phyloP scores from a whole-genome alignment of 1,139 yeast species.

The Saccharomyces hybrid region DNA sequence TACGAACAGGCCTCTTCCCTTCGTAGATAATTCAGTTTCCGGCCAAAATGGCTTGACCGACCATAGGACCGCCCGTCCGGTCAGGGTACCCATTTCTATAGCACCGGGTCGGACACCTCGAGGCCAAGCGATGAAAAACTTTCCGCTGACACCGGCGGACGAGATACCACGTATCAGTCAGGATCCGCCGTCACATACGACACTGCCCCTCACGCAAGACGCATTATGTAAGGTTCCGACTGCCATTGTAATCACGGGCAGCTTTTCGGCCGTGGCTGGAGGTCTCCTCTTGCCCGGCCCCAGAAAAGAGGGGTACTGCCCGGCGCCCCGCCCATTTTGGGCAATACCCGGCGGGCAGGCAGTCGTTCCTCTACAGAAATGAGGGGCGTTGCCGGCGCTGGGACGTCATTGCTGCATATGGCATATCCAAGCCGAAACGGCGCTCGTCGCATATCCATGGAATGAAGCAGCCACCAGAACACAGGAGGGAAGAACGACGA shows the following conservation, averaged over 20 bases:
- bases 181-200: background rate
- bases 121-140: background rate
- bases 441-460: background rate
- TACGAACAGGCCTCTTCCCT: background rate
- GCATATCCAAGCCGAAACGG: background rate
- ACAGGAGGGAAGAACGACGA: background rate
- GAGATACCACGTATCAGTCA: background rate
- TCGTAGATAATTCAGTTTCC: background rate
- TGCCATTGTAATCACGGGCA: background rate
- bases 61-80: background rate
- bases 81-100: background rate
- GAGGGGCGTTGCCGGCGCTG: background rate
- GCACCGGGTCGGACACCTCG: background rate
- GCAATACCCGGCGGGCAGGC: background rate
- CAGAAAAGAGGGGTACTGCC: background rate
- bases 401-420: background rate
- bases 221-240: background rate
- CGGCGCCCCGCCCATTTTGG: background rate
- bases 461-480: background rate
- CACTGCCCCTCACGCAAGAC: background rate
- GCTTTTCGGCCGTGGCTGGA: background rate
- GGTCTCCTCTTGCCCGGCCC: slow-evolving; percentile 1
- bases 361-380: background rate
- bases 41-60: background rate
- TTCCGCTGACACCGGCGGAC: background rate